Conservation (phyloP, 495 filamentous ascomycete genomes). For the Penicillium robsamsonii region DNA sequence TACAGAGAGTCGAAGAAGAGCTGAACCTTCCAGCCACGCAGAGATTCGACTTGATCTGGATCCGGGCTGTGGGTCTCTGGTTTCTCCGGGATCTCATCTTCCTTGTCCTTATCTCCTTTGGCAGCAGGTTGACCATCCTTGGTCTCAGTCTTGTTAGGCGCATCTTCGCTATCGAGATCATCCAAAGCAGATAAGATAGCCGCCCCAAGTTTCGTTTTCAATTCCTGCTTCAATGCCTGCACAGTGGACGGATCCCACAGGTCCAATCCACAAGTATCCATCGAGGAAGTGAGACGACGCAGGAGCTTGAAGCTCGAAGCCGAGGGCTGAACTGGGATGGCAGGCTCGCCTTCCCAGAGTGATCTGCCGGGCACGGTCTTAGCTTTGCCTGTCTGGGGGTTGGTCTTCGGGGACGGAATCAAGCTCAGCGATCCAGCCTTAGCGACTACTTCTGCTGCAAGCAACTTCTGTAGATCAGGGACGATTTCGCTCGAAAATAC, state of each 20-base stretch:
- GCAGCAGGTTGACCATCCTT: constrained; percentile 6
- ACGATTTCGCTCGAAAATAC: constrained; percentile 45
- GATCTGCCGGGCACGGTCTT: constrained; percentile 45
- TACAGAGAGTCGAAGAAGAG: constrained; percentile 76
- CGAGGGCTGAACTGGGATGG: constrained; percentile 78
- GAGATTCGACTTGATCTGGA: constrained; percentile 10
- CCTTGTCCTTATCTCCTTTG: constrained; percentile 2
- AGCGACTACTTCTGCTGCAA: constrained; percentile 41
- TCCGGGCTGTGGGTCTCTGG: background rate
- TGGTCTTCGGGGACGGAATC: constrained; percentile 8
- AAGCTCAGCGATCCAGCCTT: constrained; percentile 15
- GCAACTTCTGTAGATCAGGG: constrained; percentile 55
- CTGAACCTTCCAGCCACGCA: constrained; percentile 62
- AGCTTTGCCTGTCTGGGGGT: constrained; percentile 15
- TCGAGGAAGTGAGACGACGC: constrained; percentile 58
- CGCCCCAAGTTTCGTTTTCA: constrained; percentile 39
- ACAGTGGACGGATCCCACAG: constrained; percentile 79
- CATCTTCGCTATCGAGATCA: constrained; percentile 17
- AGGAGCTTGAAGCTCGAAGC: constrained; percentile 73
- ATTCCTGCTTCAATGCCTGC: constrained; percentile 54
- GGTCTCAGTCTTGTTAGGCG: constrained; percentile 8
- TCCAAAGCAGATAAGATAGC: constrained; percentile 24
- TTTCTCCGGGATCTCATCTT: background rate
- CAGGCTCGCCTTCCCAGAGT: constrained; percentile 77
- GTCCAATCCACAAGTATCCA: constrained; percentile 71